phyloP scores from a whole-genome alignment of 2,329 filamentous ascomycete species.

The Clarireedia paspali region DNA sequence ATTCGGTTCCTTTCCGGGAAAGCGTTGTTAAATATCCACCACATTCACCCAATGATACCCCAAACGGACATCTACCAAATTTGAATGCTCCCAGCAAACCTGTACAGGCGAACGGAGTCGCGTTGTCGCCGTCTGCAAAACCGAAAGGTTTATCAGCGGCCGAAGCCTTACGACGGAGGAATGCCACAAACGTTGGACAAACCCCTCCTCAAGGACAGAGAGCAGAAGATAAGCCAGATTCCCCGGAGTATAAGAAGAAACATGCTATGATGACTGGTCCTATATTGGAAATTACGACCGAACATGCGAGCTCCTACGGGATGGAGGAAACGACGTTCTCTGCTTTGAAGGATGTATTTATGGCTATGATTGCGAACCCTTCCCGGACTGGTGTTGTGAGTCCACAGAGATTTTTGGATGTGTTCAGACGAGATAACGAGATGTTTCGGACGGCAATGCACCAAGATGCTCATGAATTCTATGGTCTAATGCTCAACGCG shows the following conservation, averaged over 20 bases:
- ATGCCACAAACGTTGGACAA: conserved; percentile 46
- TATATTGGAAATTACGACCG: conserved; percentile 74
- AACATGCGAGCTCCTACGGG: conserved; percentile 72
- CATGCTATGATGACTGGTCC: conserved; percentile 83
- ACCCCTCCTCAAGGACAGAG: conserved; percentile 43
- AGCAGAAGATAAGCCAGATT: conserved; percentile 88
- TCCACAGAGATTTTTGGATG: conserved; percentile 86
- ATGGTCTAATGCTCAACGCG: conserved; percentile 91
- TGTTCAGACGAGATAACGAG: conserved; percentile 89
- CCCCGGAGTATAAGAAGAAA: conserved; percentile 97
- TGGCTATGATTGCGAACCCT: conserved; percentile 73
- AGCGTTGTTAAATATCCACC: conserved; percentile 87
- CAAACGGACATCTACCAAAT: conserved; percentile 50
- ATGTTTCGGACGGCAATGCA: conserved; percentile 98
- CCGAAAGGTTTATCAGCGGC: conserved; percentile 46
- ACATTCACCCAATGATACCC: conserved; percentile 59
- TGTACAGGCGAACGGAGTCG: conserved; percentile 37
- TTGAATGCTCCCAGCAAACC: conserved; percentile 52
- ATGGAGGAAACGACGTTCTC: conserved; percentile 96
- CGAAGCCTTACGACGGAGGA: conserved; percentile 50
- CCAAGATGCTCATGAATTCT: conserved; percentile 95
- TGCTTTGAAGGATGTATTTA: conserved; percentile 91
- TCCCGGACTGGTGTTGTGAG: conserved; percentile 85
- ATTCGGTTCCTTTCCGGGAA: conserved; percentile 88
- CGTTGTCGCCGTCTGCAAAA: conserved; percentile 38